Conservation (phyloP, 139 green algal species). For the Coccomyxa sp. region DNA sequence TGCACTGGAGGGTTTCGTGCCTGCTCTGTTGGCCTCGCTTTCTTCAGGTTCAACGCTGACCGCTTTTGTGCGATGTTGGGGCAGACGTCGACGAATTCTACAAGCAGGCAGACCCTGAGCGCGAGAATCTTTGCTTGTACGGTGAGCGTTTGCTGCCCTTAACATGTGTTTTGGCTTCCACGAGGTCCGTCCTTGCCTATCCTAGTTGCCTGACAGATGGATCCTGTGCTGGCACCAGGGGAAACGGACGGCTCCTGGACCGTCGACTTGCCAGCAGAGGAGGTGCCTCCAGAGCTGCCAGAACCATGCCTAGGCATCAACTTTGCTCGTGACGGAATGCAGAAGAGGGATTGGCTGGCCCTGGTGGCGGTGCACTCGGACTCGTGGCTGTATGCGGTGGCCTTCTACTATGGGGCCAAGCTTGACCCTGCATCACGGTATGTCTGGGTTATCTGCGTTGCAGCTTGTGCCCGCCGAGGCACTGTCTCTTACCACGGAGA, state of each 20-base stretch:
- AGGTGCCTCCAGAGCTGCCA: slow-evolving; percentile 95
- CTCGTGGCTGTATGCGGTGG: slow-evolving; percentile 90
- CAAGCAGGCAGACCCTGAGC: slow-evolving; percentile 75
- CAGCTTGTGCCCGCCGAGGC: too few species aligned
- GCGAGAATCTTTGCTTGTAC: slow-evolving; percentile 86
- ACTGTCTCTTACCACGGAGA: not conserved
- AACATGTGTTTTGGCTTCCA: not conserved
- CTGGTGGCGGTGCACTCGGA: slow-evolving; percentile 96
- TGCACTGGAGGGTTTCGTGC: not conserved
- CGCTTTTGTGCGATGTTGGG: not conserved
- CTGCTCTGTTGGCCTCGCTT: not conserved
- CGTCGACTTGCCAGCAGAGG: slow-evolving; percentile 89
- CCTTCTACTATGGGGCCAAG: slow-evolving; percentile 93
- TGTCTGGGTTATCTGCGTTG: not conserved
- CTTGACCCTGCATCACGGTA: slow-evolving; percentile 71
- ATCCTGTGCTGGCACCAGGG: slow-evolving; percentile 12
- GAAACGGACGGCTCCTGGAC: slow-evolving; percentile 79
- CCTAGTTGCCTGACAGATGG: too few species aligned
- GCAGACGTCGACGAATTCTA: slow-evolving; percentile 58
- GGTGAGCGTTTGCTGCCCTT: slow-evolving; percentile 13
- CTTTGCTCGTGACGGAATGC: slow-evolving; percentile 24
- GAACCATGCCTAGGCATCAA: slow-evolving; percentile 80
- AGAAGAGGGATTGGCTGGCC: slow-evolving; percentile 86
- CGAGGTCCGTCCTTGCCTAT: too few species aligned
- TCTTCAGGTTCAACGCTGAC: not conserved